Evolutionary conservation across 108 stramenopile genomes (phyloP).

Genomic region (Nitzschia sp.): DNA sequence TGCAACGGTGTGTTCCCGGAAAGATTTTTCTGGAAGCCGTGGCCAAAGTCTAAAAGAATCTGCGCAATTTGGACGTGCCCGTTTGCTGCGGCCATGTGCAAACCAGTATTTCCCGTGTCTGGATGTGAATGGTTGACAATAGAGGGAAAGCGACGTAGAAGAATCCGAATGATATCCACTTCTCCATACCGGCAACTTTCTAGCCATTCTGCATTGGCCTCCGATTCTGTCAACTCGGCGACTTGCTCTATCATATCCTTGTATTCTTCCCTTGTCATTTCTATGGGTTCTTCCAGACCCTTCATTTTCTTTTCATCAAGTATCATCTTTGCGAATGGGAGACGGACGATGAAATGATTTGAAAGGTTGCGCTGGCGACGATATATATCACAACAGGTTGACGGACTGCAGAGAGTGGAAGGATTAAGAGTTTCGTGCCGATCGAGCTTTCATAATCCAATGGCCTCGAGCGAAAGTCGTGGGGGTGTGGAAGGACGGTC

Average conservation of each 20-base stretch:
- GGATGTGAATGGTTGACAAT: slow-evolving; percentile 34
- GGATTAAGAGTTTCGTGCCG: too few relatives aligned
- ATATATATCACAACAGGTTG: too few relatives aligned
- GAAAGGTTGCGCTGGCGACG: background rate
- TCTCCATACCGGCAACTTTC: slow-evolving; percentile 83
- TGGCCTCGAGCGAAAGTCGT: too few relatives aligned
- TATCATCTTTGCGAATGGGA: background rate
- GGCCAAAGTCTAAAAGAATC: slow-evolving; percentile 49
- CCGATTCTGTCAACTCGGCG: slow-evolving; percentile 41
- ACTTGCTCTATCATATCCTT: slow-evolving; percentile 38
- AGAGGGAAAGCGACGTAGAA: slow-evolving; percentile 25
- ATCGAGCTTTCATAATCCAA: too few relatives aligned
- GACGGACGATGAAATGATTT: background rate
- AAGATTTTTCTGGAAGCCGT: slow-evolving; percentile 44
- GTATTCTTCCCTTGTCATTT: slow-evolving; percentile 42
- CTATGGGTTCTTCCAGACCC: slow-evolving; percentile 28
- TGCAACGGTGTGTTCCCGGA: slow-evolving; percentile 85
- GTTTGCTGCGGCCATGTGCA: slow-evolving; percentile 87
- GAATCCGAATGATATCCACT: slow-evolving; percentile 62
- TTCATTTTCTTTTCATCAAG: background rate
- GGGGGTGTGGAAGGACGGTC: too few relatives aligned
- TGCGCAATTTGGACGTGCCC: slow-evolving; percentile 56
- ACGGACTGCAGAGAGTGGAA: too few relatives aligned
- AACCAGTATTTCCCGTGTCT: slow-evolving; percentile 54
- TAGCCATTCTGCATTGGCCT: slow-evolving; percentile 60